phyloP scores from a whole-genome alignment of 2,329 filamentous ascomycete species.

The Emergomyces pasteurianus region DNA sequence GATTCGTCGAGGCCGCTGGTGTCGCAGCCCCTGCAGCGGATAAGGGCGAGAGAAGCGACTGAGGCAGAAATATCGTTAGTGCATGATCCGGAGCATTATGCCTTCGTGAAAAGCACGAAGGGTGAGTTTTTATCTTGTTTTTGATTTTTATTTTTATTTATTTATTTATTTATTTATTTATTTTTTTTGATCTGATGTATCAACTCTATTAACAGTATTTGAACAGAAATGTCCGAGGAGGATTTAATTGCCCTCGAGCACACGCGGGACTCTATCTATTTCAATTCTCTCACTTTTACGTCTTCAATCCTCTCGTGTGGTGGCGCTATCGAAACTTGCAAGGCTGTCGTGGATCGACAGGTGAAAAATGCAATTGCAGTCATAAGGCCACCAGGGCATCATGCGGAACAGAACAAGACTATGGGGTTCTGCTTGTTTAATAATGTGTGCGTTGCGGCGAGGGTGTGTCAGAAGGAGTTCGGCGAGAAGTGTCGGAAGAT shows the following conservation, averaged over 20 bases:
- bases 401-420: slow-evolving; percentile 72
- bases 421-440: slow-evolving; percentile 98
- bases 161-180: not conserved
- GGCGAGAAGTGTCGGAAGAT: slow-evolving; percentile 75
- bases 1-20: slow-evolving; percentile 40
- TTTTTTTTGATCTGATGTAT: no score
- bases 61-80: slow-evolving; percentile 68
- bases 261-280: slow-evolving; percentile 66
- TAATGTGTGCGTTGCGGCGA: slow-evolving; percentile 88
- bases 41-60: slow-evolving; percentile 65
- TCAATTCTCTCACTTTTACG: slow-evolving; percentile 68
- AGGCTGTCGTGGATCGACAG: slow-evolving; percentile 68
- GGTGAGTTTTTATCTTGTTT: slow-evolving; percentile 16
- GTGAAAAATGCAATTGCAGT: slow-evolving; percentile 95
- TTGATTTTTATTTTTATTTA: not conserved
- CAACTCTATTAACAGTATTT: not conserved
- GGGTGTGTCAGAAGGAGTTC: slow-evolving; percentile 70
- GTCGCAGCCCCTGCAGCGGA: slow-evolving; percentile 51
- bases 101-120: slow-evolving; percentile 57
- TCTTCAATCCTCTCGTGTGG: slow-evolving; percentile 78
- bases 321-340: slow-evolving; percentile 89
- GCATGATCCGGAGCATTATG: slow-evolving; percentile 64
- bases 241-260: slow-evolving; percentile 59
- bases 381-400: slow-evolving; percentile 88
- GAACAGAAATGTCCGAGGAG: slow-evolving; percentile 37